Evolutionary conservation across 106 monocot species (phyloP).

Genomic region (Hemerocallis citrina): DNA sequence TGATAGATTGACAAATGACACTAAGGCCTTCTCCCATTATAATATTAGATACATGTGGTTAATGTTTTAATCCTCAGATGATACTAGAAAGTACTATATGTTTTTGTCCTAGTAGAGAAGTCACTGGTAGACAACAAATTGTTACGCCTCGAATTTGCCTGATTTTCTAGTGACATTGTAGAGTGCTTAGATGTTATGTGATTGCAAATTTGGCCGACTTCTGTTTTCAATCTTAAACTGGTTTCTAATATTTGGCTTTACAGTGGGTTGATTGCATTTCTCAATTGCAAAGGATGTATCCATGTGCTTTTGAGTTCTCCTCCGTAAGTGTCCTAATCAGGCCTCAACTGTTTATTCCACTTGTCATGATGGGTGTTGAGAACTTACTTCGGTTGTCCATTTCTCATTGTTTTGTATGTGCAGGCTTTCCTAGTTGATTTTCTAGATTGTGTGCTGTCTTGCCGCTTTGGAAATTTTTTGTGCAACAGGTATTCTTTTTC

Average conservation of each 20-base stretch:
- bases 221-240: not conserved
- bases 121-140: not conserved
- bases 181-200: too few relatives aligned
- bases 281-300: slow-evolving; percentile 84
- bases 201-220: not conserved
- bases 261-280: slow-evolving; percentile 98
- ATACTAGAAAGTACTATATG: not conserved
- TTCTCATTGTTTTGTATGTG: slow-evolving; percentile 1
- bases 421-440: slow-evolving; percentile 94
- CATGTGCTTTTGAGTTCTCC: slow-evolving; percentile 95
- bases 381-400: not conserved
- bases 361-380: not conserved
- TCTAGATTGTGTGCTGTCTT: slow-evolving; percentile 88
- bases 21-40: not conserved
- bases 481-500: slow-evolving; percentile 74
- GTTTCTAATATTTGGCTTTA: slow-evolving; percentile 14
- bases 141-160: not conserved
- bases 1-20: not conserved
- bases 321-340: slow-evolving; percentile 41
- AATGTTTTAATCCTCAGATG: not conserved
- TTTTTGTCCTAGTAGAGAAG: not conserved
- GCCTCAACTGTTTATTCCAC: not conserved
- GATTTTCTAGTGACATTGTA: too few relatives aligned
- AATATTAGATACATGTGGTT: not conserved
- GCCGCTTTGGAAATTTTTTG: slow-evolving; percentile 95